These are phyloP conservation scores for Fusarium multiceps DNA, from an alignment of 2,329 filamentous ascomycete genomes.

Conservation along the genomic window DNA sequence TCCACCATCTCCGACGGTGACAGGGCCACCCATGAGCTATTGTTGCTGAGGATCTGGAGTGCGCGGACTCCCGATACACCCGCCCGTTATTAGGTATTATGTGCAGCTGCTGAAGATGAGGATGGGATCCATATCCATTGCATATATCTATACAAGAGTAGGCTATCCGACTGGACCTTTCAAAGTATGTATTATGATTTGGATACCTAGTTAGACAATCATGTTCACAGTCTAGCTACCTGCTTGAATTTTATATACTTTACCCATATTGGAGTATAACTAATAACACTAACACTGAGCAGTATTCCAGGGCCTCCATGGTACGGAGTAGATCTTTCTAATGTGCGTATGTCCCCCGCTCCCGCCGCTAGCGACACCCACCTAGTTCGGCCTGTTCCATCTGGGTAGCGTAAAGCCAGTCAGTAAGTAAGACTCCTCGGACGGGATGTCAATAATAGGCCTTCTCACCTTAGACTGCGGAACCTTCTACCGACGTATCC, in stretches of 20 bases:
- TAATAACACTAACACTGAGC: neutral
- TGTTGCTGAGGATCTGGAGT: conserved; percentile 38
- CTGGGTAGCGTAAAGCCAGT: conserved; percentile 5
- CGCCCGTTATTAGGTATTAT: conserved; percentile 22
- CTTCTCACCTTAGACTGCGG: neutral
- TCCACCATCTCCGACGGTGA: conserved; percentile 43
- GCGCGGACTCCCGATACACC: conserved; percentile 35
- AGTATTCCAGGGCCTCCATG: neutral
- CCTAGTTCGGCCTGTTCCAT: conserved; percentile 28
- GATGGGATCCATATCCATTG: neutral
- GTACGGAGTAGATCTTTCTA: conserved; percentile 18
- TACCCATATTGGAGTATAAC: neutral
- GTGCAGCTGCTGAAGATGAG: neutral
- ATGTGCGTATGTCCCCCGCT: conserved; percentile 31
- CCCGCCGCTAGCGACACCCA: conserved; percentile 31
- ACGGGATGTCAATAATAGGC: neutral
- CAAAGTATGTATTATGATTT: neutral
- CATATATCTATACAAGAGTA: neutral
- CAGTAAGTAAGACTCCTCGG: neutral
- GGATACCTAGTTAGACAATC: neutral
- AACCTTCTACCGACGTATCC: conserved; percentile 14
- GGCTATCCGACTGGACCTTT: neutral
- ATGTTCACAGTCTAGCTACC: neutral
- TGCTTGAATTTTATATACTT: neutral
- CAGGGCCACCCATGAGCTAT: conserved; percentile 32